Evolutionary conservation across 148 eudicot genomes (phyloP), one percentile per base, ranked within the genome.

Genomic region (Rhododendron simsii): DNA sequence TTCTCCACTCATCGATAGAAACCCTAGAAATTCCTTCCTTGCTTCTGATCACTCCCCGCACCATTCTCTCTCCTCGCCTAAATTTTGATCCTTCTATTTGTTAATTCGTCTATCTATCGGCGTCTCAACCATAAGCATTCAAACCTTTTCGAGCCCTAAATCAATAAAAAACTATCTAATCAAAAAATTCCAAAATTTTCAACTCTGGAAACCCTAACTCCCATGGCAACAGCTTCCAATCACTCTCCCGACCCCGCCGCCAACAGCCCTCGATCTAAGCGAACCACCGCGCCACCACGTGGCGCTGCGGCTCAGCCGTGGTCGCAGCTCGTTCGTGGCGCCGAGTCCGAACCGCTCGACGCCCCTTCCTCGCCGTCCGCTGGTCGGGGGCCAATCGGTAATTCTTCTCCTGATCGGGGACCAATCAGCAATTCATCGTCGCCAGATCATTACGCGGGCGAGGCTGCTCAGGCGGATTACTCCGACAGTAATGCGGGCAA

Each of bases 241-340:
- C 81, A 81, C 75, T 87, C 84, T 16, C 82, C 87, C 28, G 82
- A 41, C 82, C 81, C 88, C 84, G 85, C 78, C 48, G 4, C 67
- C 23, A 81, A 82, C 86, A 55, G 84, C 83, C 86, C 87, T 51
- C 82, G 81, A 82, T 59, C 90, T 8, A 73, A 88, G 37, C 76
- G 91, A 44, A 76, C 88, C 39, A 86, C 20, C 21, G 71, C 89
- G 35, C 82, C 92, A 2, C 93, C 92, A 30, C 79, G 90, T 21
- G 80, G 88, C 44, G 87, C 23, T 16, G 67, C 91, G 23, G 80
- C 92, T 16, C 61, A 7, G 6, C 93, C 93, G 33, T 92, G 94
- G 96, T 85, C 81, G 2, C 91, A 87, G 88, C 82, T 88, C 69
- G 92, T 90, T 10, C 91, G 91, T 3, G 91, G 89, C 2, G 86